Percentiles rank a stretch among this genome's conserved stretches.
Evolutionary conservation across 768 basidiomycete genomes (phyloP).

Genomic region (Mrakia hoshinonis): DNA sequence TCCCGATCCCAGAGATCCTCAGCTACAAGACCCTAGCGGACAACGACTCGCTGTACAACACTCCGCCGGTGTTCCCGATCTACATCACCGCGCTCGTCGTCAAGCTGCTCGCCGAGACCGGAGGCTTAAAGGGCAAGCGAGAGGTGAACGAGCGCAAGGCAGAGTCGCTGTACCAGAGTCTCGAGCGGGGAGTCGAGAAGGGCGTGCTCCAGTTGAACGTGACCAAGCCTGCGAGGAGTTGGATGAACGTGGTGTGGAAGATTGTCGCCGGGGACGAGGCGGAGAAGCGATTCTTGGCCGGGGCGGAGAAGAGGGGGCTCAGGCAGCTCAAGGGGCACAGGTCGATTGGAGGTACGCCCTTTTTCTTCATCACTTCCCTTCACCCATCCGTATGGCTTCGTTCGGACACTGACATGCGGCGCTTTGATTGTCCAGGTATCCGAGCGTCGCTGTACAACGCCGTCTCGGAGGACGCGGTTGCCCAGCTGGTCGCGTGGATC

Average conservation of each 20-base stretch:
- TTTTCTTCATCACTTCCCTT: not conserved
- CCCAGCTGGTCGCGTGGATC: constrained; percentile 45
- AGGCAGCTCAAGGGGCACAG: constrained; percentile 84
- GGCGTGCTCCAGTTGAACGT: constrained; percentile 69
- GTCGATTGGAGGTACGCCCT: constrained; percentile 49
- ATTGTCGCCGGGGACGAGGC: constrained; percentile 50
- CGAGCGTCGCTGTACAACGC: constrained; percentile 86
- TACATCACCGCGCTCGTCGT: constrained; percentile 85
- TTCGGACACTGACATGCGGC: not conserved
- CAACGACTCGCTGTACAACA: constrained; percentile 72
- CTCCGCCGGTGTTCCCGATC: constrained; percentile 81
- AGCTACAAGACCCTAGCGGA: constrained; percentile 76
- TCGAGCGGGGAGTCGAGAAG: constrained; percentile 57
- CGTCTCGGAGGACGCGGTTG: constrained; percentile 63
- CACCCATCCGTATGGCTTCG: constrained; percentile 30
- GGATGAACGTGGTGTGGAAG: constrained; percentile 91
- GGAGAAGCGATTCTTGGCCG: constrained; percentile 65
- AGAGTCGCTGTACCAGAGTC: constrained; percentile 60
- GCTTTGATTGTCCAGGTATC: constrained; percentile 48
- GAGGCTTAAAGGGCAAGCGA: constrained; percentile 48
- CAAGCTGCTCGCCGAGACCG: constrained; percentile 46
- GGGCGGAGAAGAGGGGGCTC: constrained; percentile 70
- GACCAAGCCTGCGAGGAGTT: constrained; percentile 60
- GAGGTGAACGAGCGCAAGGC: constrained; percentile 63
- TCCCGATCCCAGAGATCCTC: constrained; percentile 57